Conservation (phyloP, 441 rosid species). For the Pelargonium cotyledonis region DNA sequence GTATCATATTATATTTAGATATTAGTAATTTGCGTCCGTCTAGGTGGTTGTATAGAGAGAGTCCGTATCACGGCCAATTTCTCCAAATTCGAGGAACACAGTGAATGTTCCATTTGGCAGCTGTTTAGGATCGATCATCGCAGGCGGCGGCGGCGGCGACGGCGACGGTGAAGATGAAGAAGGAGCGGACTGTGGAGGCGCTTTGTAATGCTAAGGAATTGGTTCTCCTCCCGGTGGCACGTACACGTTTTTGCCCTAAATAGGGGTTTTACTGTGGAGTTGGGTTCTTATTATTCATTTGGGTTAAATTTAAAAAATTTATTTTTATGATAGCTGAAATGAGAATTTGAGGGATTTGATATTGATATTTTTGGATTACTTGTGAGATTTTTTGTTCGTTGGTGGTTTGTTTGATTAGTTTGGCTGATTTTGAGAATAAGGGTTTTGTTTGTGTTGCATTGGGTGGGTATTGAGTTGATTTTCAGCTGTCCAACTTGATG, state of each 20-base stretch:
- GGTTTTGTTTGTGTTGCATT: neutral
- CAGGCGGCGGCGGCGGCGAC: neutral
- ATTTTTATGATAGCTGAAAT: neutral
- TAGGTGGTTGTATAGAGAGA: neutral
- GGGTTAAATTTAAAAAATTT: neutral
- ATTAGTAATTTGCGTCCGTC: neutral
- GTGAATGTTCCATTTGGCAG: neutral
- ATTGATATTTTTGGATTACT: neutral
- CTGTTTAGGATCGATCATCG: neutral
- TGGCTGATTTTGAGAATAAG: neutral
- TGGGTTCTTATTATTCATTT: neutral
- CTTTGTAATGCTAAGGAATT: neutral
- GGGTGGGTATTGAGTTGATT: neutral
- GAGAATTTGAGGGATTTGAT: neutral
- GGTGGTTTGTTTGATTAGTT: neutral
- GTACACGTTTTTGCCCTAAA: neutral
- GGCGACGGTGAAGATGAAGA: neutral
- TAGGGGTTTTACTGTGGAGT: neutral
- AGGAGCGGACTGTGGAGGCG: neutral
- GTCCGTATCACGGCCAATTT: neutral
- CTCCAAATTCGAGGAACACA: neutral
- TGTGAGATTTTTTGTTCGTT: neutral
- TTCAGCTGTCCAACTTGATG: neutral
- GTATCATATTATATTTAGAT: neutral
- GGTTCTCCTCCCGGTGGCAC: neutral